Base-by-base conservation (phyloP, 345 rosid genomes). In the Rhodomyrtus tomentosa region DNA sequence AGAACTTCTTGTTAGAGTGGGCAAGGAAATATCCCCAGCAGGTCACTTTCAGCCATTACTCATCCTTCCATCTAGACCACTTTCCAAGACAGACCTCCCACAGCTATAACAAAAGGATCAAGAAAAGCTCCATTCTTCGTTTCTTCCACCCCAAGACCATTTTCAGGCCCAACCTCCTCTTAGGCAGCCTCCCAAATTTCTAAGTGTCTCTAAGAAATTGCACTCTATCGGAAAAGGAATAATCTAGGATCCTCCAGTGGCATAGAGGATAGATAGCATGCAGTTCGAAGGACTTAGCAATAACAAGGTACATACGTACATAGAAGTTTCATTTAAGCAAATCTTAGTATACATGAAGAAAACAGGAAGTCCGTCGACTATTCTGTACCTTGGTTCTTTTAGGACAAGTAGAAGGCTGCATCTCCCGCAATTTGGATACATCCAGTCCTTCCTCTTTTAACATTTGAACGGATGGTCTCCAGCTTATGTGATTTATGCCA, bases 381-480 rank as follows among this genome's bases (percentile, higher is more conserved):
- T 68, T 10, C 79, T 68, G 79, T 88, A 94, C 99, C 98, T 93
- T 92, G 87, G 90, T 94, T 88, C 91, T 93, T 84, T 90, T 89
- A 14, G 91, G 93, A 85, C 89, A 90, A 84, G 86, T 54, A 83
- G 95, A 89, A 82, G 90, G 84, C 85, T 88, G 88, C 36, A 80
- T 80, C 55, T 92, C 94, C 86, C 86, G 86, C 86, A 90, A 81
- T 88, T 79, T 82, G 11, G 95, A 87, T 80, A 89, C 84, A 82
- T 93, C 92, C 83, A 95, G 84, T 51, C 98, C 99, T 89, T 96
- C 99, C 89, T 94, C 98, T 90, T 93, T 96, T 83, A 96, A 93
- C 85, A 96, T 91, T 87, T 96, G 98, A 89, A 92, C 81, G 48
- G 98, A 95, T 0, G 95, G 97, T 89, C 98, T 93, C 98, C 99